Evolutionary conservation across 768 basidiomycete genomes (phyloP).

Genomic region (Lactarius trivialis): DNA sequence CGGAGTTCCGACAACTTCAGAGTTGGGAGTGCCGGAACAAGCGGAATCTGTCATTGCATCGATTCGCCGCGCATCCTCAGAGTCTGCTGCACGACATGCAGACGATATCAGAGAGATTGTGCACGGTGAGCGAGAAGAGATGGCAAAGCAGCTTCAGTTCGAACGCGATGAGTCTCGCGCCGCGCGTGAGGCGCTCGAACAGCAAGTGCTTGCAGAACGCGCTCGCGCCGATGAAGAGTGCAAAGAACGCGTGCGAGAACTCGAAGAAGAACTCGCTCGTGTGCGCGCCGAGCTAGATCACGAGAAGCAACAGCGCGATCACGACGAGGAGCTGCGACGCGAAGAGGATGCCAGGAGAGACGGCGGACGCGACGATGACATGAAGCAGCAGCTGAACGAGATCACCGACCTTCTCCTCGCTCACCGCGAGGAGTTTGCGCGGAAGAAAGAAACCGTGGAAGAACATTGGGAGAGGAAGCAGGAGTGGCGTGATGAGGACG

Average conservation of each 20-base stretch:
- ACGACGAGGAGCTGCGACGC: constrained; percentile 55
- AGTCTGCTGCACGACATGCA: constrained; percentile 52
- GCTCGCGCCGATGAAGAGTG: constrained; percentile 39
- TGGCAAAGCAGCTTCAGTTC: constrained; percentile 10
- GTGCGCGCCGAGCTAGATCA: constrained; percentile 54
- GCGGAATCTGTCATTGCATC: constrained; percentile 33
- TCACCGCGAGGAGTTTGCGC: constrained; percentile 50
- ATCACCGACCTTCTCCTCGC: constrained; percentile 69
- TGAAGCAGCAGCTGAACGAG: constrained; percentile 58
- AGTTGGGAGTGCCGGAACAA: constrained; percentile 24
- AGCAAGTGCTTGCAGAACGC: constrained; percentile 15
- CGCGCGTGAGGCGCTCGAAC: constrained; percentile 19
- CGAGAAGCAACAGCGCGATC: constrained; percentile 50
- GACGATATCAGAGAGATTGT: constrained; percentile 46
- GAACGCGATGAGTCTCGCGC: constrained; percentile 23
- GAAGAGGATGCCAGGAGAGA: constrained; percentile 54
- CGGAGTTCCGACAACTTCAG: constrained; percentile 2
- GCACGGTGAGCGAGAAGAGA: constrained; percentile 23
- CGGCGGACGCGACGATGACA: constrained; percentile 51
- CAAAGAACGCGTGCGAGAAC: constrained; percentile 46
- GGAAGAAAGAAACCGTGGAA: constrained; percentile 56
- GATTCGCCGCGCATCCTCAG: constrained; percentile 39
- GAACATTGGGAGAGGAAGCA: constrained; percentile 59
- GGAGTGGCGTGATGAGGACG: constrained; percentile 50
- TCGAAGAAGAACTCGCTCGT: constrained; percentile 57